phyloP scores from a whole-genome alignment of 164 flowering plant species.

The Akebia trifoliata region DNA sequence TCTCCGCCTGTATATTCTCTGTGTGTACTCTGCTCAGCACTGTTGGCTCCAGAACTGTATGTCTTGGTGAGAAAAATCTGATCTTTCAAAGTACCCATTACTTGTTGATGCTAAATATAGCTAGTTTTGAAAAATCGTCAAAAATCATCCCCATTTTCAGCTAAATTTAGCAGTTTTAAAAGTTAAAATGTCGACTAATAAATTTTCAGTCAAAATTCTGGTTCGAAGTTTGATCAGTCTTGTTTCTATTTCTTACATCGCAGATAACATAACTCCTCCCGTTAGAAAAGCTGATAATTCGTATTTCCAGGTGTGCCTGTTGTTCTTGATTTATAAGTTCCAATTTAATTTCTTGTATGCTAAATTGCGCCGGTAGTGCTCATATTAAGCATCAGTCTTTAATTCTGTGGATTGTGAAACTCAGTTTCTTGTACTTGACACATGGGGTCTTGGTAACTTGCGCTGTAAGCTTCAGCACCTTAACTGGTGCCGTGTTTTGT shows the following conservation, averaged over 20 bases:
- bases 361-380: no score
- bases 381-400: no score
- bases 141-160: constrained; percentile 11
- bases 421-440: no score
- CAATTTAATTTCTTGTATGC: neutral
- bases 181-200: no score
- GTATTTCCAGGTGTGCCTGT: constrained; percentile 14
- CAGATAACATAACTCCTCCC: constrained; percentile 12
- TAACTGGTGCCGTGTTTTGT: constrained; percentile 5
- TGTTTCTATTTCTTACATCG: neutral
- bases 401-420: no score
- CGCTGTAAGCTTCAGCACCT: constrained; percentile 5
- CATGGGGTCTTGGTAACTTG: constrained; percentile 7
- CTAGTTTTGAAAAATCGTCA: constrained; percentile 6
- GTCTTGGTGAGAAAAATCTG: constrained; percentile 19
- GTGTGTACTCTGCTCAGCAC: constrained; percentile 23
- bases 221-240: neutral
- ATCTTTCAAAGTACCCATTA: neutral
- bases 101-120: neutral
- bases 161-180: constrained; percentile 3
- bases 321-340: neutral
- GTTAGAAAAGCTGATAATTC: constrained; percentile 2
- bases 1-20: constrained; percentile 32
- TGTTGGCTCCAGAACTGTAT: constrained; percentile 15
- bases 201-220: no score